Conservation (phyloP, 371 early-diverging fungal species). For the Syncephalastrum monosporum region DNA sequence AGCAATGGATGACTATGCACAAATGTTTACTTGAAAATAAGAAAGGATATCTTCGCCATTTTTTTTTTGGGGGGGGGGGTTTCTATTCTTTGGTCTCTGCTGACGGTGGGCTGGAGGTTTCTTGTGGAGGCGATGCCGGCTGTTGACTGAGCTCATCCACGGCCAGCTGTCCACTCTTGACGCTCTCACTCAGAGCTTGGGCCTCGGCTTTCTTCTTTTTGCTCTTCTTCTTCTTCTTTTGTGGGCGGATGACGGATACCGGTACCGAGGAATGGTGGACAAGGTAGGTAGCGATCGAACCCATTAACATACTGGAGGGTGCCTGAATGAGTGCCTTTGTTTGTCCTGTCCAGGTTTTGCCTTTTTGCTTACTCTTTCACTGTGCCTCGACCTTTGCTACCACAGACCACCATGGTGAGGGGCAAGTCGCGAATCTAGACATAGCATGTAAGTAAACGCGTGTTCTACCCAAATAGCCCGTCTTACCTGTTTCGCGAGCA, state of each 20-base stretch:
- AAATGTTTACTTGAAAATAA: constrained; percentile 13
- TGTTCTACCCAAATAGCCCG: constrained; percentile 9
- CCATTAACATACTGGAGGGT: constrained; percentile 25
- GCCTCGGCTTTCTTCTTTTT: constrained; percentile 16
- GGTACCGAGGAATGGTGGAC: constrained; percentile 57
- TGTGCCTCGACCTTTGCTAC: constrained; percentile 44
- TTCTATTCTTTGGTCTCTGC: not conserved
- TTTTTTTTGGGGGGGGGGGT: not conserved
- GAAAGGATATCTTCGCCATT: constrained; percentile 7
- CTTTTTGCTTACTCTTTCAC: constrained; percentile 37
- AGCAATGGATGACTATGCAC: constrained; percentile 36
- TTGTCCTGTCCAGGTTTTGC: not conserved
- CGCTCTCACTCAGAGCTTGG: constrained; percentile 28
- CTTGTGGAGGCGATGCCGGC: constrained; percentile 1
- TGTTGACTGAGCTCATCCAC: constrained; percentile 33
- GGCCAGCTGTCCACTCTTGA: constrained; percentile 28
- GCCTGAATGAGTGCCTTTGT: constrained; percentile 5
- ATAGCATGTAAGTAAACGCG: not conserved
- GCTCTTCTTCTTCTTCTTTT: constrained; percentile 39
- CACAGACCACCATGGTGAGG: constrained; percentile 50
- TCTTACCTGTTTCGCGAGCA: constrained; percentile 19
- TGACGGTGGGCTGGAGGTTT: not conserved
- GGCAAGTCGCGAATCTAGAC: constrained; percentile 35
- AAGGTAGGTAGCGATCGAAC: constrained; percentile 51
- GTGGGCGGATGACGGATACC: constrained; percentile 53